These are phyloP conservation scores for Barnettozyma californica DNA, from an alignment of 805 yeast genomes.

Conservation along the genomic window DNA sequence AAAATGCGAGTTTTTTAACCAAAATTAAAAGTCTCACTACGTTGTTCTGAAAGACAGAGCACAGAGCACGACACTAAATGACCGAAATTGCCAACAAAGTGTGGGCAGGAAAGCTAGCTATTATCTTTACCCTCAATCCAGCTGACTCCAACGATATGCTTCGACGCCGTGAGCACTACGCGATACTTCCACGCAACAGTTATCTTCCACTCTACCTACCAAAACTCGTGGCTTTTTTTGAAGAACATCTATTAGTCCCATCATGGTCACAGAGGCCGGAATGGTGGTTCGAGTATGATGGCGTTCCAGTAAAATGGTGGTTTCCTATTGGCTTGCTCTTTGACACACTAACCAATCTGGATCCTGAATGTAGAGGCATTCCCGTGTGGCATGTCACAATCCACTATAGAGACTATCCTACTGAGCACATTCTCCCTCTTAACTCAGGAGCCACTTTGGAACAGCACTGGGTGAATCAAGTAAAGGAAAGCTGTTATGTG, in stretches of 20 bases:
- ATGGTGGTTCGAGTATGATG: conserved; percentile 68
- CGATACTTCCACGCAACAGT: conserved; percentile 37
- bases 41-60: neutral
- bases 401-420: conserved; percentile 39
- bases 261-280: conserved; percentile 20
- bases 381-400: conserved; percentile 44
- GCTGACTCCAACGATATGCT: conserved; percentile 21
- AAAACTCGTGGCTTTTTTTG: conserved; percentile 34
- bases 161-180: conserved; percentile 9
- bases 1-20: neutral
- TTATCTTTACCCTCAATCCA: conserved; percentile 30
- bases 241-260: conserved; percentile 27
- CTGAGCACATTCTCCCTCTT: conserved; percentile 37
- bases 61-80: conserved; percentile 13
- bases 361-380: conserved; percentile 24
- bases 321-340: conserved; percentile 66
- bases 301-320: conserved; percentile 63
- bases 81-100: conserved; percentile 29
- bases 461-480: conserved; percentile 64
- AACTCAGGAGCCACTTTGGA: conserved; percentile 30
- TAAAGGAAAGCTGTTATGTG: conserved; percentile 78
- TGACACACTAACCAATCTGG: conserved; percentile 45
- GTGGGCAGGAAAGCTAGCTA: conserved; percentile 53
- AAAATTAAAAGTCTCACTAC: no score
- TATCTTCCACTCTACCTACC: conserved; percentile 45